These are phyloP conservation scores for Piloderma croceum DNA, from an alignment of 768 basidiomycete genomes.

Conservation along the genomic window DNA sequence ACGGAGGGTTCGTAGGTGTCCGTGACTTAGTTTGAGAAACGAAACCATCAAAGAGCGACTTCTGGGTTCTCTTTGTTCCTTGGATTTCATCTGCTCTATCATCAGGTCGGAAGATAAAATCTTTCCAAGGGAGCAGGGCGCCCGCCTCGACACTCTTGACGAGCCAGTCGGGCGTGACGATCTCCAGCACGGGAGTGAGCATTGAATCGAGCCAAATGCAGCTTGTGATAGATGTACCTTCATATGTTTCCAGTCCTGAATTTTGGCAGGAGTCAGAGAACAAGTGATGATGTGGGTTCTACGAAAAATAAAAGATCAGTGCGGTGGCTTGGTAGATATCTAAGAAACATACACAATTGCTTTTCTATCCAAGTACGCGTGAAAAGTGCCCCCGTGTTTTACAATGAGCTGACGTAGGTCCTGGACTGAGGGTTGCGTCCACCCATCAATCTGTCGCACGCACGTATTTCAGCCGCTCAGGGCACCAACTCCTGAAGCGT, in stretches of 20 bases:
- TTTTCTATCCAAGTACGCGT: slow-evolving; percentile 80
- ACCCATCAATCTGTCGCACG: slow-evolving; percentile 73
- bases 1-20: slow-evolving; percentile 1
- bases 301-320: slow-evolving; percentile 1
- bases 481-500: not conserved
- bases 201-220: too few species aligned
- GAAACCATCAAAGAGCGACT: slow-evolving; percentile 23
- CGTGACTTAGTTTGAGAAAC: slow-evolving; percentile 6
- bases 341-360: slow-evolving; percentile 54
- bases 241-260: slow-evolving; percentile 83
- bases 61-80: slow-evolving; percentile 38
- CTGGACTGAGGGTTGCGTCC: slow-evolving; percentile 81
- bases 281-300: slow-evolving; percentile 92
- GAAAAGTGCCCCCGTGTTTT: slow-evolving; percentile 76
- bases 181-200: too few species aligned
- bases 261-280: slow-evolving; percentile 84
- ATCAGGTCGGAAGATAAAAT: slow-evolving; percentile 56
- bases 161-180: slow-evolving; percentile 86
- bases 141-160: slow-evolving; percentile 68
- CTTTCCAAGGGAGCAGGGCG: slow-evolving; percentile 70
- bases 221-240: too few species aligned
- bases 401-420: slow-evolving; percentile 77
- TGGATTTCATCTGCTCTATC: slow-evolving; percentile 46
- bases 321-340: not conserved
- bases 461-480: not conserved